A percentile compares a stretch with the other conserved stretches of the same genome.
Evolutionary conservation across 2,329 filamentous ascomycete species (phyloP).

Genomic region (Fusarium temperatum): DNA sequence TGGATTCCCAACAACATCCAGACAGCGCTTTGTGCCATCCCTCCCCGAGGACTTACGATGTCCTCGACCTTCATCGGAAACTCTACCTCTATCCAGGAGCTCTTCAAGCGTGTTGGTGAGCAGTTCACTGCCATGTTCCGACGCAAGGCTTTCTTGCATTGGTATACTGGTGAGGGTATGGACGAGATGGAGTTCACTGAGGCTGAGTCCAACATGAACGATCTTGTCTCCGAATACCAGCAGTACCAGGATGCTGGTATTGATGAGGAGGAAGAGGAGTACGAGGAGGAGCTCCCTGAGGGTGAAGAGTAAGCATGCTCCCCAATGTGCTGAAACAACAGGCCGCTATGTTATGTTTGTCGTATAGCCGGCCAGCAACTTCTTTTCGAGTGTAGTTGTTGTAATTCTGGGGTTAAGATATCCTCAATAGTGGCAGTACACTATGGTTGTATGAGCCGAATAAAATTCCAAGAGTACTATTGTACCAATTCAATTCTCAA

Average conservation of each 20-base stretch:
- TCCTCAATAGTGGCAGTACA: constrained; percentile 49
- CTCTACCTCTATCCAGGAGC: constrained; percentile 99
- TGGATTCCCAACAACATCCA: constrained; percentile 99
- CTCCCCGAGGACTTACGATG: constrained; percentile 98
- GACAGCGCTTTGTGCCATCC: constrained; percentile 98
- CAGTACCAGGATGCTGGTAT: constrained; percentile 99
- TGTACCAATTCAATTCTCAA: constrained; percentile 36
- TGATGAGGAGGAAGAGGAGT: constrained; percentile 97
- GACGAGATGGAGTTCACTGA: constrained; percentile 99
- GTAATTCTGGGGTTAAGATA: constrained; percentile 53
- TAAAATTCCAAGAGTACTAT: constrained; percentile 44
- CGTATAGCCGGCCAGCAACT: constrained; percentile 42
- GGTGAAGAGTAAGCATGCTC: constrained; percentile 64
- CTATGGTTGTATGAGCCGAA: constrained; percentile 45
- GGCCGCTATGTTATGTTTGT: constrained; percentile 22
- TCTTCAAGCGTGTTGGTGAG: constrained; percentile 99
- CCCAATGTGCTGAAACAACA: constrained; percentile 6
- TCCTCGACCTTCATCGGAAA: constrained; percentile 99
- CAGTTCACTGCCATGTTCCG: constrained; percentile 99
- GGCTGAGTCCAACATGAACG: constrained; percentile 99
- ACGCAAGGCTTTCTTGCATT: constrained; percentile 99
- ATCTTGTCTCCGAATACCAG: constrained; percentile 99
- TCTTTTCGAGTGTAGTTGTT: constrained; percentile 45
- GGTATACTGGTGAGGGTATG: constrained; percentile 99
- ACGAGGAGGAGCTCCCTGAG: constrained; percentile 86